Evolutionary conservation across 2,329 filamentous ascomycete genomes (phyloP), one percentile per base, ranked within the genome.

Genomic region (Drechslera avenae): DNA sequence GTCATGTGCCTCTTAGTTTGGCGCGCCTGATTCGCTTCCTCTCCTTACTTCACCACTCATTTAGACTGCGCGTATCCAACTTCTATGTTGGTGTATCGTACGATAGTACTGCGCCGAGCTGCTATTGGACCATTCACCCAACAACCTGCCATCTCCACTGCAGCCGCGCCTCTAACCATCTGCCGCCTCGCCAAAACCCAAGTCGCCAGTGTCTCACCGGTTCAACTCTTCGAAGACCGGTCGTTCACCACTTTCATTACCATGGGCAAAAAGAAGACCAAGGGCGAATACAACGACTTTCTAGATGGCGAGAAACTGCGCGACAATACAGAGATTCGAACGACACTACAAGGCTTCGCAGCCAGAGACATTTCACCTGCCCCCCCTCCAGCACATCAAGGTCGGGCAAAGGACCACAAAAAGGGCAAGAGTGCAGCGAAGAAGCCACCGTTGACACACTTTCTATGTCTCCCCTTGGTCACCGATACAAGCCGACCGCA

Each of bases 391-490:
- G 31, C 37, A 21, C 48, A 42, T 16, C 52, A 56, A 18, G 26
- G 57, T 3, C 37, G 31, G n/a, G 48, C 51, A 42, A 48, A 47
- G 17, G 51, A 49, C 50, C 47, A 56, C 28, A 61, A 47, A 26
- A 53, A 39, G 4, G 49, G 39, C 8, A 60, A 57, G 46, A 40
- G 47, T 7, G 60, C 48, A 14, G 39, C 56, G 3, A 76, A 73
- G 52, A 78, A 74, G 52, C 73, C 78, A 7, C 73, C 75, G 9
- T 79, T 86, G 18, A 92, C 89, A 3, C 89, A 92, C 73, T 92
- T 92, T 67, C 77, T 92, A 39, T 90, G 86, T 71, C 77, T 93
- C 43, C 88, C 91, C 1, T 82, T 97, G 5, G 78, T 87, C 40
- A 89, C 83, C 2, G 47, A 76, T 0, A 43, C 73, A 6, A 89